Evolutionary conservation across 1,139 yeast genomes (phyloP), one percentile per base, ranked within the genome.

Genomic region (Yamadazyma spencermartinsiae): DNA sequence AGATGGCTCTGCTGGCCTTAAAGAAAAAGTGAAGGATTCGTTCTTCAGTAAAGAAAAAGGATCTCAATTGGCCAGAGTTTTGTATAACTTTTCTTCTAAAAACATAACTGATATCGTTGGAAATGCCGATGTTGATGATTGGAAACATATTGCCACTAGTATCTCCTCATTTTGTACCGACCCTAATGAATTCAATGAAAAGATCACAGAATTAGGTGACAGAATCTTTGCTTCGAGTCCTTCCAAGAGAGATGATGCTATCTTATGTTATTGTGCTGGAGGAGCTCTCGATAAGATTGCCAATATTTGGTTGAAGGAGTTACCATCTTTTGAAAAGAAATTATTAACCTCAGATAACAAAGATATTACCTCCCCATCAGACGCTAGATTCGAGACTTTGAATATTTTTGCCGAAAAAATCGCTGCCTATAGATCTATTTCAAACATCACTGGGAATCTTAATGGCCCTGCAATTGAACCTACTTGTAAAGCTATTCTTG

Each of bases 351-450:
- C 71, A 4, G 61, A 68, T 18, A 52, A 55, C 13, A 48, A 54
- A 1, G 65, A 63, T 17, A 65, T 76, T 24, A 58, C 73, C 2
- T 74, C 88, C n/a, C 82, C 87, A 3, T 84, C 86, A 40, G 95
- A 85, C 48, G 96, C 96, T 15, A 89, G 90, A 56, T 81, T 85
- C 50, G 85, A 80, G 51, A 85, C 96, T 5, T 72, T 92, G 55
- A 83, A 85, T 42, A 82, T 79, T 52, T 85, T 89, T 58, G 86
- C 88, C 41, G 95, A 86, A 58, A 90, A 90, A 62, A 76, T 89
- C 44, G 79, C 89, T 24, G 81, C 86, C 17, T 86, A 84, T 60
- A 78, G 87, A 51, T 74, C 82, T 34, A 72, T 79, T 41, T 57
- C 79, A 14, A 63, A 69, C 27, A 49, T 62, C 16, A 52, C 60